Evolutionary conservation across 1,284 basidiomycete species (phyloP).

Genomic region (Sporisorium exsertum): DNA sequence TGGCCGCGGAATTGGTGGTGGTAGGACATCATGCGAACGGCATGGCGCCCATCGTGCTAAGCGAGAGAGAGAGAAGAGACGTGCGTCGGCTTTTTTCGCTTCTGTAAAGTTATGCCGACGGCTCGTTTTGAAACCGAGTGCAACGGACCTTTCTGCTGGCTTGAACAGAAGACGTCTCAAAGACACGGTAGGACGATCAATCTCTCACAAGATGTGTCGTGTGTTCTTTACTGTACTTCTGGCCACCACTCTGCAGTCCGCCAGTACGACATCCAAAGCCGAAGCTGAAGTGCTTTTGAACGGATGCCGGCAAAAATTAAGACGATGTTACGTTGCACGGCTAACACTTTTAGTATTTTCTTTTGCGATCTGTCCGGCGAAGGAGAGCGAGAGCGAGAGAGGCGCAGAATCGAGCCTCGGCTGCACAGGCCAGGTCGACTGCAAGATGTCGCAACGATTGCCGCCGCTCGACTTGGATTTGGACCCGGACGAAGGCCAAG

Average conservation of each 20-base stretch:
- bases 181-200: no score
- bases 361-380: not conserved
- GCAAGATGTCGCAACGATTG: slow-evolving; percentile 2
- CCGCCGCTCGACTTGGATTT: slow-evolving; percentile 1
- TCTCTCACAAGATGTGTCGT: no score
- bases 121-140: no score
- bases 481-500: slow-evolving; percentile 2
- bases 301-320: not conserved
- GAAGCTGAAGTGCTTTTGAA: not conserved
- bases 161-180: no score
- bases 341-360: not conserved
- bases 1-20: no score
- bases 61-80: no score
- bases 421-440: slow-evolving; percentile 12
- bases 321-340: not conserved
- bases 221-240: no score
- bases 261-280: not conserved
- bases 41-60: no score
- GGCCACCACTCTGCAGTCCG: not conserved
- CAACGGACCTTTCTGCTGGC: no score
- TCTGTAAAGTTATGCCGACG: no score
- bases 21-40: no score
- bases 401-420: slow-evolving; percentile 1
- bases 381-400: not conserved
- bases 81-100: no score